Conservation (phyloP, 805 yeast genomes). For the Hermanozyma aechmeae region DNA sequence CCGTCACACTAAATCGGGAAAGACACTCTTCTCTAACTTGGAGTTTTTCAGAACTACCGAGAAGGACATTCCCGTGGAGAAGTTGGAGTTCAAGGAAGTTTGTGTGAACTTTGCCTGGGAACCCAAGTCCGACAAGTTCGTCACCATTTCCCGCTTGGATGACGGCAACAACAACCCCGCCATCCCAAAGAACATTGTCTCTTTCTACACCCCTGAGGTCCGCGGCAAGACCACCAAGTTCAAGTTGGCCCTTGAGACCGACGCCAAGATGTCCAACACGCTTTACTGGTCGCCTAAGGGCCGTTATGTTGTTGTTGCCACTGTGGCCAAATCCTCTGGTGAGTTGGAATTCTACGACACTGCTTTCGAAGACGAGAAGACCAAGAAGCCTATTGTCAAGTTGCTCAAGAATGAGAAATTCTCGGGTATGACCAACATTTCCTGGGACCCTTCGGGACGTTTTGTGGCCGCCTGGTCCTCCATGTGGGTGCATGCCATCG, state of each 20-base stretch:
- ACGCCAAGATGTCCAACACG: constrained; percentile 60
- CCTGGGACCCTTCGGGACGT: constrained; percentile 97
- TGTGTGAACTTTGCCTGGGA: constrained; percentile 92
- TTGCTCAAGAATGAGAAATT: constrained; percentile 55
- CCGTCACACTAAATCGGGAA: constrained; percentile 92
- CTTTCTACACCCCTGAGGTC: constrained; percentile 77
- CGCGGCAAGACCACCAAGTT: constrained; percentile 46
- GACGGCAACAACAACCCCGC: constrained; percentile 52
- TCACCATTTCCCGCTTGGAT: constrained; percentile 59
- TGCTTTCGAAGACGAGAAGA: constrained; percentile 66
- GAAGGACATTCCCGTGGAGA: constrained; percentile 90
- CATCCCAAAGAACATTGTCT: constrained; percentile 53
- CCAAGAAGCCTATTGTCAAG: constrained; percentile 40
- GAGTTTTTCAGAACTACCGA: constrained; percentile 86
- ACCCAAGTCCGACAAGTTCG: constrained; percentile 83
- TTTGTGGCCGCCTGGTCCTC: constrained; percentile 85
- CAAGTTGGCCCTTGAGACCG: constrained; percentile 48
- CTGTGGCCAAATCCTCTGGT: constrained; percentile 41
- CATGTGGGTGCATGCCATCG: constrained; percentile 71
- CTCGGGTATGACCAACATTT: constrained; percentile 70
- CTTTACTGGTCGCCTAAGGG: constrained; percentile 90
- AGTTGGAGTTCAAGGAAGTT: constrained; percentile 84
- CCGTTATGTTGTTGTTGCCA: constrained; percentile 59
- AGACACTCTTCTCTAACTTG: constrained; percentile 82
- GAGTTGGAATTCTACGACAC: constrained; percentile 81